phyloP scores from a whole-genome alignment of 2,329 filamentous ascomycete species.

The Simplicillium sp. region DNA sequence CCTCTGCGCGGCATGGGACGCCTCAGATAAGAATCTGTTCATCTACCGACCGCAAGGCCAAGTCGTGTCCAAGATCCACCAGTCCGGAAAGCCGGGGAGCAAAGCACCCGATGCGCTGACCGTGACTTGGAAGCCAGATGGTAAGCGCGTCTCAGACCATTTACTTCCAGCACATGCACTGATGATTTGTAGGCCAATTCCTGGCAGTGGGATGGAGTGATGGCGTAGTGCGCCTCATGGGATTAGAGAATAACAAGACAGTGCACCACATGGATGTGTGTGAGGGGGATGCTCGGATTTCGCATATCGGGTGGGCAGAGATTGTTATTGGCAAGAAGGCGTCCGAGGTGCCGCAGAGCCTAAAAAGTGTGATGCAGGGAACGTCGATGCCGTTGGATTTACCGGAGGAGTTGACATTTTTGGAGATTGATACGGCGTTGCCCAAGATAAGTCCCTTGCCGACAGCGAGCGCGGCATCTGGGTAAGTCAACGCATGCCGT shows the following conservation, averaged over 20 bases:
- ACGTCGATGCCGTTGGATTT: conserved; percentile 34
- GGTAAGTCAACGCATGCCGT: conserved; percentile 33
- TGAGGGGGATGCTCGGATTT: conserved; percentile 31
- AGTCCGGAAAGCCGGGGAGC: conserved; percentile 28
- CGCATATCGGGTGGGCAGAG: conserved; percentile 44
- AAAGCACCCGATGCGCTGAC: conserved; percentile 33
- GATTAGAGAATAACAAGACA: conserved; percentile 71
- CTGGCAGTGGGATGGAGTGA: conserved; percentile 80
- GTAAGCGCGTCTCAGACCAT: conserved; percentile 29
- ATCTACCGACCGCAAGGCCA: conserved; percentile 76
- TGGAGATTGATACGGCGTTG: conserved; percentile 68
- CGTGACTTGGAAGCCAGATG: conserved; percentile 59
- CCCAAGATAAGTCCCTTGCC: conserved; percentile 69
- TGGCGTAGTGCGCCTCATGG: conserved; percentile 66
- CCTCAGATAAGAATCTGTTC: conserved; percentile 57
- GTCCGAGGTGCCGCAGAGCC: conserved; percentile 6
- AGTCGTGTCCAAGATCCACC: conserved; percentile 41
- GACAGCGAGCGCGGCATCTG: conserved; percentile 45
- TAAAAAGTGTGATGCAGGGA: background rate
- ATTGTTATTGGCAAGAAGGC: conserved; percentile 23
- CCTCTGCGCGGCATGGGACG: conserved; percentile 62
- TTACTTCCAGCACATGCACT: too few relatives aligned
- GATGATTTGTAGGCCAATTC: conserved; percentile 47
- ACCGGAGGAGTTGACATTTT: conserved; percentile 61
- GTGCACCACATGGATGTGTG: conserved; percentile 59